A percentile compares a stretch with the other conserved stretches of the same genome.
Conservation (phyloP, 140 eudicot genomes). For the Bidens hawaiensis region DNA sequence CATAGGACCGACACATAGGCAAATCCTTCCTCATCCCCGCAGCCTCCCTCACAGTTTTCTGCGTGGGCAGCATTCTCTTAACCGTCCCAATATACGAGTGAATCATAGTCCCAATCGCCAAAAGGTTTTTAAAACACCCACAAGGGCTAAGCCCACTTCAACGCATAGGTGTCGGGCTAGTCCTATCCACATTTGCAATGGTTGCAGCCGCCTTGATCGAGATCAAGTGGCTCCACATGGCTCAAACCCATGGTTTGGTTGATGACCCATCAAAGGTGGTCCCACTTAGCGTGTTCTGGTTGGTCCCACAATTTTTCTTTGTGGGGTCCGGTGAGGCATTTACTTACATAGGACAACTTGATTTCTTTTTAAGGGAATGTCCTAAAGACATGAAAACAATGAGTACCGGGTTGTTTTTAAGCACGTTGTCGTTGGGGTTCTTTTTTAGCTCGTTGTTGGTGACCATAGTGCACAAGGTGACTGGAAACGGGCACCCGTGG, state of each 20-base stretch:
- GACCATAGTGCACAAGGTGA: slow-evolving; percentile 51
- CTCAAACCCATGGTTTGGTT: slow-evolving; percentile 30
- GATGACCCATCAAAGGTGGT: slow-evolving; percentile 25
- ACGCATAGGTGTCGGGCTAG: slow-evolving; percentile 59
- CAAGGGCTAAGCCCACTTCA: slow-evolving; percentile 69
- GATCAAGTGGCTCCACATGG: slow-evolving; percentile 41
- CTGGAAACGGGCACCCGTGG: slow-evolving; percentile 46
- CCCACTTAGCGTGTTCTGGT: slow-evolving; percentile 60
- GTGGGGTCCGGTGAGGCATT: slow-evolving; percentile 89
- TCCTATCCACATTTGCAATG: slow-evolving; percentile 60
- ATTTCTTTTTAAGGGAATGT: slow-evolving; percentile 70
- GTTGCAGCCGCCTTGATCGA: slow-evolving; percentile 55
- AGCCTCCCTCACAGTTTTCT: slow-evolving; percentile 77
- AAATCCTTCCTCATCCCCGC: slow-evolving; percentile 60
- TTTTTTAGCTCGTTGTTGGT: slow-evolving; percentile 70
- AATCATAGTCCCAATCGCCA: slow-evolving; percentile 42
- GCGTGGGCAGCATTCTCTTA: slow-evolving; percentile 57
- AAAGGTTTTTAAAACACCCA: slow-evolving; percentile 34
- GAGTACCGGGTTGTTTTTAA: slow-evolving; percentile 74
- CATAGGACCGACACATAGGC: slow-evolving; percentile 69
- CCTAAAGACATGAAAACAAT: slow-evolving; percentile 85
- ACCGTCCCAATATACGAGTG: slow-evolving; percentile 74
- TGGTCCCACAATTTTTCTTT: slow-evolving; percentile 65
- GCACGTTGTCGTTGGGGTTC: slow-evolving; percentile 68
- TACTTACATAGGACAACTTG: slow-evolving; percentile 79